These are phyloP conservation scores for Kernera saxatilis DNA, from an alignment of 345 rosid species.

Conservation along the genomic window DNA sequence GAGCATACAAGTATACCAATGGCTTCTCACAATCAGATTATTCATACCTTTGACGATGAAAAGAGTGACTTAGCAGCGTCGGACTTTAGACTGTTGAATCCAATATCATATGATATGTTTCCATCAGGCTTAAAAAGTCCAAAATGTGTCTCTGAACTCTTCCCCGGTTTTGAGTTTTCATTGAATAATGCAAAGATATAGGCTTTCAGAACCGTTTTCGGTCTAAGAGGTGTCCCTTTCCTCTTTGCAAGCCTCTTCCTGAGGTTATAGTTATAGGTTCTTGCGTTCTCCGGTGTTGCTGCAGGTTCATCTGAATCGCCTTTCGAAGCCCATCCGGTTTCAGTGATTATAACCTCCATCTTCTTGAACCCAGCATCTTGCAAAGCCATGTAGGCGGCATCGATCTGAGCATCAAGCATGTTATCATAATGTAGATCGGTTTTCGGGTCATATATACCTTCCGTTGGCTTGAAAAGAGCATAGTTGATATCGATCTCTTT, in stretches of 20 bases:
- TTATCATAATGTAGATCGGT: slow-evolving; percentile 80
- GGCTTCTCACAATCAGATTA: background rate
- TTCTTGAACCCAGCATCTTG: slow-evolving; percentile 69
- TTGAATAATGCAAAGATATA: slow-evolving; percentile 90
- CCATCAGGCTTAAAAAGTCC: slow-evolving; percentile 96
- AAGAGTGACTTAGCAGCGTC: slow-evolving; percentile 46
- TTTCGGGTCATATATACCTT: slow-evolving; percentile 66
- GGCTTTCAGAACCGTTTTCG: slow-evolving; percentile 64
- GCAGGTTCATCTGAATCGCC: slow-evolving; percentile 87
- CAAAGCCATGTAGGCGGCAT: slow-evolving; percentile 89
- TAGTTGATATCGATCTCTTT: slow-evolving; percentile 83
- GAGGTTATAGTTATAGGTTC: slow-evolving; percentile 82
- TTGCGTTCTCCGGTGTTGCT: slow-evolving; percentile 75
- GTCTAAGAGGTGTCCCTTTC: slow-evolving; percentile 95
- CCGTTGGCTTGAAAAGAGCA: slow-evolving; percentile 72
- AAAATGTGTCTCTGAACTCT: slow-evolving; percentile 84
- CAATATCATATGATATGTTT: slow-evolving; percentile 77
- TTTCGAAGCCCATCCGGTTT: slow-evolving; percentile 95
- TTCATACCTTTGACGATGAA: slow-evolving; percentile 62
- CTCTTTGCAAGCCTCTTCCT: slow-evolving; percentile 87
- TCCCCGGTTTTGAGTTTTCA: slow-evolving; percentile 72
- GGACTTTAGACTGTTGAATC: slow-evolving; percentile 70
- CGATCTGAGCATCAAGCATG: slow-evolving; percentile 98
- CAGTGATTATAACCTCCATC: slow-evolving; percentile 91
- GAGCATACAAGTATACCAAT: background rate